Percentiles rank a stretch among this genome's conserved stretches.
These are phyloP conservation scores for Achaetomiella virescens DNA, from an alignment of 495 filamentous ascomycete species.

Conservation along the genomic window DNA sequence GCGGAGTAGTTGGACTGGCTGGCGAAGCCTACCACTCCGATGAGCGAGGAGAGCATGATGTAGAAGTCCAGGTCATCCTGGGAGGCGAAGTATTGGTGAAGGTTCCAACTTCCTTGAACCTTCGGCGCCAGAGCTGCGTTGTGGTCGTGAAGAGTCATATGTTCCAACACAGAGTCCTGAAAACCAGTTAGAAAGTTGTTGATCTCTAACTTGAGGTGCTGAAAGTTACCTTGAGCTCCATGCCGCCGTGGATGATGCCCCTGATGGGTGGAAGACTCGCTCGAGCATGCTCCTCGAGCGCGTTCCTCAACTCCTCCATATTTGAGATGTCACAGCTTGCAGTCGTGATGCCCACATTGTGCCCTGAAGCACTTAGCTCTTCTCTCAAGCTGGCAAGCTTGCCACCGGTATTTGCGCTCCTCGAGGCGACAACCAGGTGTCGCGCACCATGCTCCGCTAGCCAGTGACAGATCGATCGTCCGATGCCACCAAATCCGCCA, in stretches of 20 bases:
- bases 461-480: constrained; percentile 52
- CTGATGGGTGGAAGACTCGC: constrained; percentile 35
- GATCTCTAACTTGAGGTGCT: constrained; percentile 1
- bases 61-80: constrained; percentile 43
- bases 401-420: constrained; percentile 38
- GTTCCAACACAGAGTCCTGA: constrained; percentile 40
- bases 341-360: constrained; percentile 32
- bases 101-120: constrained; percentile 47
- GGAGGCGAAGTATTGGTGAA: constrained; percentile 34
- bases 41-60: constrained; percentile 47
- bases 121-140: constrained; percentile 39
- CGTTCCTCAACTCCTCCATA: constrained; percentile 24
- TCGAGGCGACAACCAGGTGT: constrained; percentile 51
- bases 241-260: constrained; percentile 46
- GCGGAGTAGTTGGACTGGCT: constrained; percentile 48
- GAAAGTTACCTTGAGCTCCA: constrained; percentile 46
- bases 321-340: constrained; percentile 40
- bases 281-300: constrained; percentile 27
- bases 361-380: constrained; percentile 32
- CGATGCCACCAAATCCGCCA: constrained; percentile 59
- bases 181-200: background rate
- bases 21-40: constrained; percentile 35
- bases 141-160: constrained; percentile 42
- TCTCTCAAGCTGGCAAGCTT: constrained; percentile 31
- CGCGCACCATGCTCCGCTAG: constrained; percentile 52